Base-by-base conservation (phyloP, 1,284 basidiomycete species). In the Ustilago bromivora region DNA sequence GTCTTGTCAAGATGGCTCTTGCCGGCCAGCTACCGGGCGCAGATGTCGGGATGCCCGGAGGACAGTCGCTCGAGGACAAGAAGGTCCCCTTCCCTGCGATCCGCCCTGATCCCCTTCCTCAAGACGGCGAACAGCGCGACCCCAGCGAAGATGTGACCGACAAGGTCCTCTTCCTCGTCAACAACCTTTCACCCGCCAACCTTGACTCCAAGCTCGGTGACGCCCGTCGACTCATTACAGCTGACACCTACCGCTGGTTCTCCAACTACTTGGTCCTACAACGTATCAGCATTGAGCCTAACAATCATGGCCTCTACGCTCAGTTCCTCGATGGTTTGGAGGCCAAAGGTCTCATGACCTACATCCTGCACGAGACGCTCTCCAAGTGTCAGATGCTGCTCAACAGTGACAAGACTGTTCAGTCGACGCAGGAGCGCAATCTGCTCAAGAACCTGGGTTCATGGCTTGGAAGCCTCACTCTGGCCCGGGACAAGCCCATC, bases 191-290 rank as follows among this genome's bases (percentile, higher is more conserved):
- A 0, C 93, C 94, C 4, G 94, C 89, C 87, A 99, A 99, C 86
- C 94, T 98, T 78, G 94, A 96, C 47, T 85, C 89, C 36, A 95
- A 43, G 90, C 73, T 85, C 28, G 66, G 69, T 36, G 78, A 81
- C 15, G 81, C 81, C 4, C 70, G 78, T 43, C 66, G 62, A 6
- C 70, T 85, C 49, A 64, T 86, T 56, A 72, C 69, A n/a, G 66
- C 80, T 23, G 80, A 82, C 46, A 58, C 82, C 17, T 80, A 78
- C 61, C 78, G 93, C 66, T 99, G 97, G 97, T 97, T 99, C 85
- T 96, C 97, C 47, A 92, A 96, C 85, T 99, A 99, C 87, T 90
- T 99, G 52, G 95, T 99, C 32, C 93, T 96, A 80, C 94, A 98
- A 84, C 94, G 97, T 56, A 92, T 99, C 87, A 93, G 92, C 87